Evolutionary conservation across 495 filamentous ascomycete species (phyloP).

Genomic region (Aspergillus hancockii): DNA sequence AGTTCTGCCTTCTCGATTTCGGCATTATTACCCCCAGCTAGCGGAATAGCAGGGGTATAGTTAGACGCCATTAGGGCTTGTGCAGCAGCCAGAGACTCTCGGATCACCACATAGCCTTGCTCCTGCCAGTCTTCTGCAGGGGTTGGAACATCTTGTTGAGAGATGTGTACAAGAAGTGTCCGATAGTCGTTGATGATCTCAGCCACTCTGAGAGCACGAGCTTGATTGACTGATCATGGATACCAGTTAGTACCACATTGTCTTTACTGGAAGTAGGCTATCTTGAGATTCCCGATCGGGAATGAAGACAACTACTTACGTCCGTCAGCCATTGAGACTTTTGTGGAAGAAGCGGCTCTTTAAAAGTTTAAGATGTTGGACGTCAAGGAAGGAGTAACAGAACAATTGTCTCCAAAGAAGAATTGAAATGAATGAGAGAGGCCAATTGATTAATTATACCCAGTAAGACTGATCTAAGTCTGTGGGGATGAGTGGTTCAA

Average conservation of each 20-base stretch:
- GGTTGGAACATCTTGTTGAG: conserved; percentile 61
- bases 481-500: conserved; percentile 11
- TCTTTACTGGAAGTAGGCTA: background rate
- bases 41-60: conserved; percentile 55
- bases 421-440: conserved; percentile 1
- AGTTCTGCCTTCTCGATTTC: conserved; percentile 76
- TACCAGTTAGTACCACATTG: conserved; percentile 6
- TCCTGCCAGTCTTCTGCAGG: conserved; percentile 70
- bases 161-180: conserved; percentile 77
- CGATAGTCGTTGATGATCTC: conserved; percentile 86
- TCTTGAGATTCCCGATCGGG: background rate
- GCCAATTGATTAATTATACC: conserved; percentile 2
- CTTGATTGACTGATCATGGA: conserved; percentile 65
- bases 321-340: conserved; percentile 59
- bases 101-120: conserved; percentile 73
- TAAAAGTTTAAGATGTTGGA: background rate
- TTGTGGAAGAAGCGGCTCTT: background rate
- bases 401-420: conserved; percentile 7
- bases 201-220: conserved; percentile 76
- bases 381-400: background rate
- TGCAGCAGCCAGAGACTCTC: conserved; percentile 73
- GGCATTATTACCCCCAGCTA: conserved; percentile 55
- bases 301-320: conserved; percentile 43
- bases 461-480: background rate
- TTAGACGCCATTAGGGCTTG: conserved; percentile 73